A percentile compares a stretch with the other conserved stretches of the same genome.
These are phyloP conservation scores for Pistacia integerrima DNA, from an alignment of 345 rosid genomes.

Conservation along the genomic window DNA sequence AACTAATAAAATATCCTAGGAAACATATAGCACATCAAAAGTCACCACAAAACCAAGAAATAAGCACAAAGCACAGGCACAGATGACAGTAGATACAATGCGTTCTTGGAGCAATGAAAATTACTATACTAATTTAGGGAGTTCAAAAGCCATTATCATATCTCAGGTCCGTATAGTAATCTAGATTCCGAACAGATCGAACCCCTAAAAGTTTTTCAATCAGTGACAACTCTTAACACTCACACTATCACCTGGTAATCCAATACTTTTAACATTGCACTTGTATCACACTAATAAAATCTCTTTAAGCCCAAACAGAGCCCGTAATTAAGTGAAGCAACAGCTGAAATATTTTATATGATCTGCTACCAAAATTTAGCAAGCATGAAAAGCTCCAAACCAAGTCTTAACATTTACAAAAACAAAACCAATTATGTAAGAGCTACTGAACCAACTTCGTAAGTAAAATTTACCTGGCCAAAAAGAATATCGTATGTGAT, in stretches of 20 bases:
- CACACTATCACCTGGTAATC: not conserved
- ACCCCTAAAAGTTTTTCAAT: not conserved
- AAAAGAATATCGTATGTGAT: constrained; percentile 74
- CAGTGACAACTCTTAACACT: not conserved
- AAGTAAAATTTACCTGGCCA: constrained; percentile 54
- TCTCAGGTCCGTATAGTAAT: not conserved
- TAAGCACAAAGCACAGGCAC: constrained; percentile 2
- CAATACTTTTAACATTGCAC: too few relatives aligned
- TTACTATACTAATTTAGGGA: not conserved
- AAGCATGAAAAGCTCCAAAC: not conserved
- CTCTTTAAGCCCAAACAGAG: not conserved
- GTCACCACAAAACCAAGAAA: constrained; percentile 9
- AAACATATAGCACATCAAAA: constrained; percentile 19
- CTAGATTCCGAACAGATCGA: not conserved
- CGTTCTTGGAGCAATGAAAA: not conserved
- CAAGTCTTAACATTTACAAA: not conserved
- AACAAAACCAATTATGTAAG: not conserved
- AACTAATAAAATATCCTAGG: constrained; percentile 53
- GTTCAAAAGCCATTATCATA: not conserved
- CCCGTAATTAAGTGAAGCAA: not conserved
- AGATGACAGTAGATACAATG: not conserved
- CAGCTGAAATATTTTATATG: not conserved
- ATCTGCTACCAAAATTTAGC: not conserved
- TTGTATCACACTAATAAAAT: not conserved
- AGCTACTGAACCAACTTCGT: not conserved